phyloP scores from a whole-genome alignment of 345 rosid species.

The Garcia nutans region DNA sequence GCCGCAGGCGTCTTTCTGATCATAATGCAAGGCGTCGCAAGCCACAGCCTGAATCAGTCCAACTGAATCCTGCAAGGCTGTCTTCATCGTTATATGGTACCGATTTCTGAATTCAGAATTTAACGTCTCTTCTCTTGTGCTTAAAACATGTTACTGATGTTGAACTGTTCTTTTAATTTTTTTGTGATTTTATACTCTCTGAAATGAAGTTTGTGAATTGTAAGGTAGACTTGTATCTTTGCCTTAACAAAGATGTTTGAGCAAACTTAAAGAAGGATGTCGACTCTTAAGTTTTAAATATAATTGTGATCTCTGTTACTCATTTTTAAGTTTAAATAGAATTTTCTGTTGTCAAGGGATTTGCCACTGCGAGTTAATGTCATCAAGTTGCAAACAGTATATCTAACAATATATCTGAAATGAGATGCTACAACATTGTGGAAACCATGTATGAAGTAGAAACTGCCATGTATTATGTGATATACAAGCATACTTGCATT shows the following conservation, averaged over 20 bases:
- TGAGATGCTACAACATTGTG: not conserved
- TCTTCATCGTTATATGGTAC: conserved; percentile 53
- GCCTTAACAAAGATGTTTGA: not conserved
- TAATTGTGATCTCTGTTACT: not conserved
- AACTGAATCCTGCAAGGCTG: conserved; percentile 46
- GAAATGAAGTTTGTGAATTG: not conserved
- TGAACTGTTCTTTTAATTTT: not conserved
- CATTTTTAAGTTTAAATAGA: not conserved
- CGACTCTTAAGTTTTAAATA: not conserved
- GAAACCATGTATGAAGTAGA: not conserved
- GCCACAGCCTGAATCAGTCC: conserved; percentile 62
- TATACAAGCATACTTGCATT: not conserved
- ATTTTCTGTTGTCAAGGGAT: not conserved
- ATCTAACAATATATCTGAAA: not conserved
- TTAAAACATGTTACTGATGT: not conserved
- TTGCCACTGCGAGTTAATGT: not conserved
- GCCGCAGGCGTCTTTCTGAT: conserved; percentile 85
- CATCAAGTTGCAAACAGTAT: not conserved
- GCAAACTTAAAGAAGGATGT: not conserved
- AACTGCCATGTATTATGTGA: not conserved
- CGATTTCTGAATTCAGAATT: conserved; percentile 17
- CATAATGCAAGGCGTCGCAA: conserved; percentile 98
- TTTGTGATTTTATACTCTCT: conserved; percentile 3
- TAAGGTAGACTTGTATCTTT: not conserved
- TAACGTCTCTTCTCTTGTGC: not conserved